Base-by-base conservation (phyloP, 2,329 filamentous ascomycete species). In the Trichoderma harzianum region DNA sequence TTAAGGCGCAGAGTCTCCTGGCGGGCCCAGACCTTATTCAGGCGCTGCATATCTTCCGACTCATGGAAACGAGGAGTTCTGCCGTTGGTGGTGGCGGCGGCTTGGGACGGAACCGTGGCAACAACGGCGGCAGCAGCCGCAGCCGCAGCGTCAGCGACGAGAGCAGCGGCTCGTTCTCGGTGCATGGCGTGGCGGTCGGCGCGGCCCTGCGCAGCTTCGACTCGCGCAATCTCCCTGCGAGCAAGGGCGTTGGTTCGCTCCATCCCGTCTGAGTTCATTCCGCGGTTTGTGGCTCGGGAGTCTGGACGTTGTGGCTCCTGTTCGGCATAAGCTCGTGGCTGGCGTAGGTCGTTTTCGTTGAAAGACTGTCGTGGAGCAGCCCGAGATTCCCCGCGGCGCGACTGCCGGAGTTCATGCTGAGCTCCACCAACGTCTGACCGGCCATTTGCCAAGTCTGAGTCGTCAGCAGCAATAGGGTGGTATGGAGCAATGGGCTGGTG, bases 11-110 rank as follows among this genome's bases (percentile, higher is more conserved):
- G 79, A 3, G 82, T 82, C 76, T 89, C 87, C 73, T 89, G 87
- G 1, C 84, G 81, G 0, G 82, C 84, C 88, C 88, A 90, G 1
- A 89, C 83, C 72, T 84, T 84, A 74, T 89, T 87, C 26, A 89
- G 82, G 2, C 86, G 83, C 67, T 84, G 83, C 73, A 88, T 82
- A 26, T 87, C 81, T 18, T 83, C 82, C 2, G 82, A 84, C 70
- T 88, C 84, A 72, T 84, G 81, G 72, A 88, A 85, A 12, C 76
- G 73, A 62, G 77, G 73, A 63, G 77, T 70, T 63, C 78, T 77
- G 32, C 80, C 78, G 60, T 80, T 79, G 5, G 72, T 73, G 5
- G 71, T 73, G 43, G 63, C 69, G 24, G 71, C 47, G 10, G 72
- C 43, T 18, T 75, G 70, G 11, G 77, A 72, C 4, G 71, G 70